These are phyloP conservation scores for Pilaira anomala DNA, from an alignment of 192 early-diverging fungal species.

Conservation along the genomic window DNA sequence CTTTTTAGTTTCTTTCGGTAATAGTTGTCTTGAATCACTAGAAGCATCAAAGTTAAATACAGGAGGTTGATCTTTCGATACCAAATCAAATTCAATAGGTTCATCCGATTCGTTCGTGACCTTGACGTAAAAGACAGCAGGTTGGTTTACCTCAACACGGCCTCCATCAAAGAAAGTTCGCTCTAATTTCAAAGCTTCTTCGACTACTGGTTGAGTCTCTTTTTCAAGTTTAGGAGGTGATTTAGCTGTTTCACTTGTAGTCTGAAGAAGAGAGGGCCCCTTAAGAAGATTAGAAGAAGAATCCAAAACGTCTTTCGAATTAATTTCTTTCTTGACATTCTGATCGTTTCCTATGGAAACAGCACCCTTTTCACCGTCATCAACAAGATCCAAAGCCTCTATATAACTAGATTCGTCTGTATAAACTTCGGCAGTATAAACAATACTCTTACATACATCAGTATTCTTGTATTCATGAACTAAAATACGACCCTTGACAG, in stretches of 20 bases:
- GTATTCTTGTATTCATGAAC: constrained; percentile 83
- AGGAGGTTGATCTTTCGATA: constrained; percentile 19
- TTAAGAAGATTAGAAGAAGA: too few relatives aligned
- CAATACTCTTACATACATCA: constrained; percentile 68
- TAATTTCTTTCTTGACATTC: neutral
- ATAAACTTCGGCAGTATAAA: constrained; percentile 58
- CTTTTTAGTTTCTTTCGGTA: constrained; percentile 52
- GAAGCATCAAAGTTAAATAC: constrained; percentile 29
- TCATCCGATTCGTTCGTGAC: constrained; percentile 40
- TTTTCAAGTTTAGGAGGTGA: neutral
- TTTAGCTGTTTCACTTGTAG: too few relatives aligned
- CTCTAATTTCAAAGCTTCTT: constrained; percentile 40
- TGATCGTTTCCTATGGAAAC: neutral
- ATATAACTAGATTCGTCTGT: constrained; percentile 35
- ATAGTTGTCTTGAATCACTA: constrained; percentile 35
- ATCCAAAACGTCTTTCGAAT: too few relatives aligned
- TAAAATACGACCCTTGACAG: constrained; percentile 55
- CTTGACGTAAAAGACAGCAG: constrained; percentile 50
- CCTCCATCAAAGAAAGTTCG: constrained; percentile 49
- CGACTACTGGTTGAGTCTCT: neutral
- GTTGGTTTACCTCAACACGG: constrained; percentile 46
- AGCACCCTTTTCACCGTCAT: neutral
- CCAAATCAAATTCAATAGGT: constrained; percentile 36
- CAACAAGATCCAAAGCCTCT: constrained; percentile 14
- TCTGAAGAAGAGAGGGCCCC: too few relatives aligned